These are phyloP conservation scores for Piper longum DNA, from an alignment of 164 flowering plant species.

Conservation along the genomic window DNA sequence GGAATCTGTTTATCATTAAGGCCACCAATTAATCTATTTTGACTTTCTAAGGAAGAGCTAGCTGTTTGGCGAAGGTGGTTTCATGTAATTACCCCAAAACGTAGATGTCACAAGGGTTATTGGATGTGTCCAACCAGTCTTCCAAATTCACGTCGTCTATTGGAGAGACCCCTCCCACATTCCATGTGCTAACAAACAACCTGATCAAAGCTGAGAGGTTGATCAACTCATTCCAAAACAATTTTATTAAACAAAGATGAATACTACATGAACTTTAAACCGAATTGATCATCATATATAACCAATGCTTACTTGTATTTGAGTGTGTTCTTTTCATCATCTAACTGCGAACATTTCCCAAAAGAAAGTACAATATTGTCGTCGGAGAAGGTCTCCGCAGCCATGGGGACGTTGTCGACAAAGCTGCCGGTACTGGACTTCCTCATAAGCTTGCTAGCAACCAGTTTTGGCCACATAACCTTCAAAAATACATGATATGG, in stretches of 20 bases:
- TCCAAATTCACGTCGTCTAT: slow-evolving; percentile 13
- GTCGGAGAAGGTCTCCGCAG: slow-evolving; percentile 1
- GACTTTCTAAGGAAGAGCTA: neutral
- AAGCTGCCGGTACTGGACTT: slow-evolving; percentile 35
- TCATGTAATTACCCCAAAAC: slow-evolving; percentile 12
- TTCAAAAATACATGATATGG: slow-evolving; percentile 1
- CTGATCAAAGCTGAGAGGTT: slow-evolving; percentile 3
- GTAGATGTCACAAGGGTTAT: slow-evolving; percentile 13
- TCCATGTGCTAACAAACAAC: slow-evolving; percentile 26
- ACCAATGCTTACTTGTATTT: slow-evolving; percentile 28
- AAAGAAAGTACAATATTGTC: slow-evolving; percentile 2
- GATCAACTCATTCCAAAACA: neutral
- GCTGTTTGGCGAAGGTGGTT: neutral
- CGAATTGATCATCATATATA: neutral
- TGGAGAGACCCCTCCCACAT: slow-evolving; percentile 16
- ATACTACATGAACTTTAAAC: neutral
- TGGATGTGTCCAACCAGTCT: slow-evolving; percentile 6
- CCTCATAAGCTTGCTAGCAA: slow-evolving; percentile 39
- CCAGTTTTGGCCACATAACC: slow-evolving; percentile 59
- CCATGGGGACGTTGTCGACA: slow-evolving; percentile 18
- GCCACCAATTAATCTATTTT: neutral
- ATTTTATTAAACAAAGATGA: neutral
- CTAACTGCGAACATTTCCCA: neutral
- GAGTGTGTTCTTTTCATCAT: slow-evolving; percentile 15
- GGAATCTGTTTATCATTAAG: slow-evolving; percentile 32